Evolutionary conservation across 306 rosid genomes (phyloP), one percentile per base, ranked within the genome.

Genomic region (Acacia crassicarpa): DNA sequence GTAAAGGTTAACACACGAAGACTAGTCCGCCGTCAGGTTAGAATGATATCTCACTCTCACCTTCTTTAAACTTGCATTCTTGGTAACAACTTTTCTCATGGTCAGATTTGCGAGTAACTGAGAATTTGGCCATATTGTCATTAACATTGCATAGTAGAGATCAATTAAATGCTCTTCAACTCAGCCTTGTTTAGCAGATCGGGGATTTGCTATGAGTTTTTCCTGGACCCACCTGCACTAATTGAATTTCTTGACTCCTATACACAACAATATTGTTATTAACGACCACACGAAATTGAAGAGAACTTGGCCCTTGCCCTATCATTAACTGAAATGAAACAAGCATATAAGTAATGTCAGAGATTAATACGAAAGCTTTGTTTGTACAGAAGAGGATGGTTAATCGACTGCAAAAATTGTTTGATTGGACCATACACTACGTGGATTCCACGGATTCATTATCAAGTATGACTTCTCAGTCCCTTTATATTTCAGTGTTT

Each of bases 1-100:
- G 93, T 93, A 76, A 95, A 95, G 83, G 66, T 90, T 72, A 93
- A 95, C 85, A 93, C 95, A 75, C 81, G 89, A 82, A 93, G 95
- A 88, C 91, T 95, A 67, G 91, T 91, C 87, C 97, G 94, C 45
- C 97, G 94, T 38, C 98, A 92, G 93, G 98, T 92, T 75, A 79
- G 85, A 49, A 67, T 75, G 20, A 32, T 75, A 14, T 25, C 4
- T 61, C 67, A 8, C 33, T 72, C 9, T 4, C 38, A 9, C 72
- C 72, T 48, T 81, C 25, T 48, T 56, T 56, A 58, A 63, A 74
- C 70, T 43, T 67, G 67, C 51, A 74, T 77, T 68, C 49, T 61
- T 68, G 54, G 38, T 62, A 23, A 70, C 58, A 65, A 58, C 10
- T 35, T 38, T 67, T 67, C 44, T 33, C 3, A 32, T 32, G 40